Evolutionary conservation across 2,329 filamentous ascomycete species (phyloP).

Genomic region (Colletotrichum tamarilloi): DNA sequence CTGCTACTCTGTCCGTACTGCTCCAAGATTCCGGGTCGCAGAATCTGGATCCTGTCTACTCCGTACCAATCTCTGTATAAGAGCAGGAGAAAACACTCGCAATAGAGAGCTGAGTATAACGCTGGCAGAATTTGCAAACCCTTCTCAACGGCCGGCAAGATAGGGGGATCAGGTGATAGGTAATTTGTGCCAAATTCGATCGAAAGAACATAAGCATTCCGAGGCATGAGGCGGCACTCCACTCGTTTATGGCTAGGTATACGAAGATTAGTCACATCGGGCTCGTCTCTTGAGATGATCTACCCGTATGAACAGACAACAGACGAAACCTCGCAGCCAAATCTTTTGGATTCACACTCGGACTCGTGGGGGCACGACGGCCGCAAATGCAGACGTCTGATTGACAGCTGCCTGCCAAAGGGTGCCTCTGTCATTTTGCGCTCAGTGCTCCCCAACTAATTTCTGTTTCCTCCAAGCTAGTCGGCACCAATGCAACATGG

Average conservation of each 20-base stretch:
- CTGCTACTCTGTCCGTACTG: neutral
- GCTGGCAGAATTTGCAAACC: neutral
- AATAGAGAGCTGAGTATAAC: too few species aligned
- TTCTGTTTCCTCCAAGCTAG: neutral
- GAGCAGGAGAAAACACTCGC: neutral
- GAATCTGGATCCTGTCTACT: neutral
- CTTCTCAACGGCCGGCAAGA: neutral
- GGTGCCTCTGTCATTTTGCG: neutral
- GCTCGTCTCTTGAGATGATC: neutral
- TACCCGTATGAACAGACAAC: neutral
- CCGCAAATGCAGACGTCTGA: neutral
- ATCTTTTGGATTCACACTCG: neutral
- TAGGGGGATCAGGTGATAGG: neutral
- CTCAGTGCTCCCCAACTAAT: constrained; percentile 5
- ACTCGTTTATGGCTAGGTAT: neutral
- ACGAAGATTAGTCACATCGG: constrained; percentile 2
- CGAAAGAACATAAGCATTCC: neutral
- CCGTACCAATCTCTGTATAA: neutral
- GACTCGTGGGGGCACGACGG: neutral
- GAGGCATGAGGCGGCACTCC: neutral
- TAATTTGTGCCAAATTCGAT: neutral
- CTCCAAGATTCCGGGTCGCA: neutral
- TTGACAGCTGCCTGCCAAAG: constrained; percentile 22
- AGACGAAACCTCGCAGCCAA: neutral
- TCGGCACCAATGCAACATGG: constrained; percentile 1